These are phyloP conservation scores for Mycocentrospora acerina DNA, from an alignment of 2,329 filamentous ascomycete genomes.

Conservation along the genomic window DNA sequence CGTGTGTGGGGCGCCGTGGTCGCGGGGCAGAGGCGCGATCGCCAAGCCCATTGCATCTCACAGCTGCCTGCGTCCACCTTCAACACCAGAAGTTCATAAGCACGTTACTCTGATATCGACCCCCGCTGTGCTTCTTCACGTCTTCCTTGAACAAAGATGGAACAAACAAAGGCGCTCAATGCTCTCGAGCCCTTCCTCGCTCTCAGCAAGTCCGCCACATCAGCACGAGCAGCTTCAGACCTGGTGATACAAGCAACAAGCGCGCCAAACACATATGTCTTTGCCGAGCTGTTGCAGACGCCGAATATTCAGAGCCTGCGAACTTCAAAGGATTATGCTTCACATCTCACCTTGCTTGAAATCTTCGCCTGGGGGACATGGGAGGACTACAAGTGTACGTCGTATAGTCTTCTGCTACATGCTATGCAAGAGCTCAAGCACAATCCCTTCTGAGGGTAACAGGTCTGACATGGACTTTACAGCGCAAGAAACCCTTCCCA, in stretches of 20 bases:
- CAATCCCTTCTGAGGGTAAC: background rate
- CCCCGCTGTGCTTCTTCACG: background rate
- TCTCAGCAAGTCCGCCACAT: conserved; percentile 81
- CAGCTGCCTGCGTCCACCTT: conserved; percentile 14
- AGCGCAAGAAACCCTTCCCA: conserved; percentile 61
- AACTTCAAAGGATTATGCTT: conserved; percentile 61
- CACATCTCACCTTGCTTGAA: conserved; percentile 71
- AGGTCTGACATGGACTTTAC: conserved; percentile 4
- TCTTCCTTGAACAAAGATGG: conserved; percentile 55
- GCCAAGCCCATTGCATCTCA: conserved; percentile 14
- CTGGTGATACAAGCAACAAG: conserved; percentile 86
- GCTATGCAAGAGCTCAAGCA: no score
- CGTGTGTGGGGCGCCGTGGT: conserved; percentile 7
- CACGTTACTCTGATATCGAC: background rate
- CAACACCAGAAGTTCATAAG: conserved; percentile 4
- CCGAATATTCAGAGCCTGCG: conserved; percentile 75
- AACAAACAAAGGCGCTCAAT: conserved; percentile 66
- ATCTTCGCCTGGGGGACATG: conserved; percentile 95
- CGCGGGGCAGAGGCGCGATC: conserved; percentile 22
- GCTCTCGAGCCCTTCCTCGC: conserved; percentile 81
- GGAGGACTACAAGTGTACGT: conserved; percentile 67
- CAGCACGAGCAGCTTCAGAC: conserved; percentile 80
- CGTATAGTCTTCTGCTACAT: no score
- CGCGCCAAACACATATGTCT: conserved; percentile 86
- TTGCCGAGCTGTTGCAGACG: conserved; percentile 85